Percentiles rank a stretch among this genome's conserved stretches.
phyloP scores from a whole-genome alignment of 495 filamentous ascomycete species.

The Neurospora sp. region DNA sequence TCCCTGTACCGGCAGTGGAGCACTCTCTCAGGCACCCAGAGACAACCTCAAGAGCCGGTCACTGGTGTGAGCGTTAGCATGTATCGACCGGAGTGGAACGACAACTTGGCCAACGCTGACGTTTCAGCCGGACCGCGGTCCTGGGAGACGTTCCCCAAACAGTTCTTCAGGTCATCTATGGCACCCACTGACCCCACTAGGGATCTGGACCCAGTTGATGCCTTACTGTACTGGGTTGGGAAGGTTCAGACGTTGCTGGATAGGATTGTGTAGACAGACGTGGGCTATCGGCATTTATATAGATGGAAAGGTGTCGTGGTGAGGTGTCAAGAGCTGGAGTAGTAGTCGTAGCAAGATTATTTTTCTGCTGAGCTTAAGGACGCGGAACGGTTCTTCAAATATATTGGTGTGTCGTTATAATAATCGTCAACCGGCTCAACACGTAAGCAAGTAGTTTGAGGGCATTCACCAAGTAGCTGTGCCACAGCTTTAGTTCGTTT shows the following conservation, averaged over 20 bases:
- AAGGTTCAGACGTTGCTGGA: constrained; percentile 12
- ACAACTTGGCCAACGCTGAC: constrained; percentile 2
- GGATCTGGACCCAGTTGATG: neutral
- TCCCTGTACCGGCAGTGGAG: constrained; percentile 4
- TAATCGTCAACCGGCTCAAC: neutral
- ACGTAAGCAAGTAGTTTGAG: neutral
- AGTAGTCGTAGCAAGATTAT: neutral
- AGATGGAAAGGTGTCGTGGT: neutral
- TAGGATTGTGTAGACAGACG: neutral
- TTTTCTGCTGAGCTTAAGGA: neutral
- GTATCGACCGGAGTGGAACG: constrained; percentile 10
- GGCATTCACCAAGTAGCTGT: neutral
- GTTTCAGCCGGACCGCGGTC: neutral
- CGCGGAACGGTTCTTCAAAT: neutral
- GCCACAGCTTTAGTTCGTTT: neutral
- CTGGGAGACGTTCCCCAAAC: constrained; percentile 8
- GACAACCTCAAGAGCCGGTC: neutral
- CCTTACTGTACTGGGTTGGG: constrained; percentile 9
- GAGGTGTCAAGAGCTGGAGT: neutral
- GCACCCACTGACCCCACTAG: neutral
- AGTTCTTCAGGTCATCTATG: constrained; percentile 2
- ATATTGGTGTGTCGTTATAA: neutral
- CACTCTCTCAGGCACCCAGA: neutral
- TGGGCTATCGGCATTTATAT: neutral
- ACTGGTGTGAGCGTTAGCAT: constrained; percentile 2